phyloP scores from a whole-genome alignment of 345 rosid species.

The Populus davidiana region DNA sequence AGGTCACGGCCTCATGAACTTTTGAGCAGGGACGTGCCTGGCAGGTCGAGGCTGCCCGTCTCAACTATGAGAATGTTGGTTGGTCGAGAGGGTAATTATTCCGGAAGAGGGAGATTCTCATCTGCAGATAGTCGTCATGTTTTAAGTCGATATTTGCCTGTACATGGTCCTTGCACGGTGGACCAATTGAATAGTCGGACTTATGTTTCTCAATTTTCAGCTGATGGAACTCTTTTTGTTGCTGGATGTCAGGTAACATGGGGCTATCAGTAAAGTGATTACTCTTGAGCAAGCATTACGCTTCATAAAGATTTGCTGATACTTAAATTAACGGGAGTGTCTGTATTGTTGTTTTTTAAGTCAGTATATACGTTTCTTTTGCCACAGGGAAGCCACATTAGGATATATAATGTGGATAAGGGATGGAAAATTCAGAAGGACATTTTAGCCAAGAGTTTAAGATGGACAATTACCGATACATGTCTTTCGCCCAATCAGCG shows the following conservation, averaged over 20 bases:
- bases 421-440: slow-evolving; percentile 61
- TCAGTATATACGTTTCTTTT: slow-evolving; percentile 4
- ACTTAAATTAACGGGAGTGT: neutral
- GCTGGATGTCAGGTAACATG: slow-evolving; percentile 55
- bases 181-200: slow-evolving; percentile 40
- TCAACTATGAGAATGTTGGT: slow-evolving; percentile 58
- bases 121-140: slow-evolving; percentile 57
- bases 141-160: slow-evolving; percentile 55
- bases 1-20: slow-evolving; percentile 46
- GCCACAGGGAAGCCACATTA: slow-evolving; percentile 49
- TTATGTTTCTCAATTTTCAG: slow-evolving; percentile 65
- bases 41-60: slow-evolving; percentile 36
- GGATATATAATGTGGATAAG: slow-evolving; percentile 56
- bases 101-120: slow-evolving; percentile 60
- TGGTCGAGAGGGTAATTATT: slow-evolving; percentile 56
- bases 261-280: neutral
- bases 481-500: slow-evolving; percentile 62
- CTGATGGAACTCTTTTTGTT: slow-evolving; percentile 58
- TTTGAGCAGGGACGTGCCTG: slow-evolving; percentile 24
- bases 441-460: slow-evolving; percentile 47
- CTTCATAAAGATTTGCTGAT: neutral
- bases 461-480: slow-evolving; percentile 67
- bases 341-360: neutral
- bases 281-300: neutral
- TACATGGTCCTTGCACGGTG: slow-evolving; percentile 44